phyloP scores from a whole-genome alignment of 2,329 filamentous ascomycete genomes.

The Penicillium sp. region DNA sequence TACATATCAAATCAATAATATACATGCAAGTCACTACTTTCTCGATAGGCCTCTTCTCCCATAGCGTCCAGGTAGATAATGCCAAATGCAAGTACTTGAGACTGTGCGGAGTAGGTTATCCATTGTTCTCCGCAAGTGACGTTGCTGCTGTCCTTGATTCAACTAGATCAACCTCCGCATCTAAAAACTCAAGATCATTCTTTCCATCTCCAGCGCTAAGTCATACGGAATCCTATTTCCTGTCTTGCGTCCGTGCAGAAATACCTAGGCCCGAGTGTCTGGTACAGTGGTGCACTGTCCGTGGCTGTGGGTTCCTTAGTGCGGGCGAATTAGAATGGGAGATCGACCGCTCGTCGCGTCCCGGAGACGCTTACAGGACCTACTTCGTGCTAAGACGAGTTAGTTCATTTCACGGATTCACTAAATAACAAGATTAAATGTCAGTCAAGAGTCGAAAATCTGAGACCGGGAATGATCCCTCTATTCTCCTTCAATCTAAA shows the following conservation, averaged over 20 bases:
- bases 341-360: conserved; percentile 12
- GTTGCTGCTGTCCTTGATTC: too few species aligned
- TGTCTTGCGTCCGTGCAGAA: conserved; percentile 10
- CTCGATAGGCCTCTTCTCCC: neutral
- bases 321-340: conserved; percentile 13
- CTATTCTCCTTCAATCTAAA: neutral
- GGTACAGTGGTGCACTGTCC: conserved; percentile 26
- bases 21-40: too few species aligned
- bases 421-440: too few species aligned
- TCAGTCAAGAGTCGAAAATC: too few species aligned
- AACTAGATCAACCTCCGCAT: neutral
- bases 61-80: too few species aligned
- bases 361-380: neutral
- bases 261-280: conserved; percentile 22
- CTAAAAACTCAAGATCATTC: neutral
- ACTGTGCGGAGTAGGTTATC: neutral
- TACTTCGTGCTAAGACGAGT: neutral
- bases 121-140: too few species aligned
- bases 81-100: neutral
- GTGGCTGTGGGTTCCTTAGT: conserved; percentile 25
- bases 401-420: neutral
- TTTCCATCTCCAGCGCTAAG: neutral
- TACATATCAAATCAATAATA: neutral
- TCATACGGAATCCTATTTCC: neutral
- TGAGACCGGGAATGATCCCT: too few species aligned